Base-by-base conservation (phyloP, 176 grass and related monocot genomes). In the Echinochloa phyllopogon region DNA sequence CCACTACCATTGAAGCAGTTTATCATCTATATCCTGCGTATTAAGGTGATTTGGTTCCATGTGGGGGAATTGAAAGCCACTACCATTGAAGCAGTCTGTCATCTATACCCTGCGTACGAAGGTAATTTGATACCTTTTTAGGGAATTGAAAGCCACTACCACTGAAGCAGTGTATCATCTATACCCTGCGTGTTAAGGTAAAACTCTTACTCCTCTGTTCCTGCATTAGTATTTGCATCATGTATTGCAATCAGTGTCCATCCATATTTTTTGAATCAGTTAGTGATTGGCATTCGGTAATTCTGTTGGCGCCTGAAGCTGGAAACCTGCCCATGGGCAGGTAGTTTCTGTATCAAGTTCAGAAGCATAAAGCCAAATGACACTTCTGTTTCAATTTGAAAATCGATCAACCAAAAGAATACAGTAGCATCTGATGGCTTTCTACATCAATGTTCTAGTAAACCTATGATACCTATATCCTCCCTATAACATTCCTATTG, bases 381-480 rank as follows among this genome's bases (percentile, higher is more conserved):
- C 39, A 69, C 79, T 61, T 82, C 70, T 76, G 61, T 39, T 82
- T 48, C 21, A 68, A 65, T 69, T 64, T 56, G 57, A 64, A 51
- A 90, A 60, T 65, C 59, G 59, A 79, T 74, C 11, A 33, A 79
- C 73, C 59, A 87, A 79, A 83, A 83, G 50, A 90, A 74, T 44
- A 83, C 79, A 87, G 40, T 12, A 90, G 66, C 74, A 79, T 82
- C 82, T 62, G 24, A 23, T 69, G 61, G 70, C 78, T 63, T 68
- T 87, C 80, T 52, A 62, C 80, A 66, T 61, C 62, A 74, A 60
- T 74, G 44, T 68, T 50, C 84, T 90, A 90, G 41, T 83, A 78
- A 67, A 69, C n/a, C 66, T 67, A 67, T 87, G 10, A 83, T 49
- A 78, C 25, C 74, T 78, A 83, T 78, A 86, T 37, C 75, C 65